phyloP scores from a whole-genome alignment of 2,329 filamentous ascomycete species.

The Penicillium digitatum region DNA sequence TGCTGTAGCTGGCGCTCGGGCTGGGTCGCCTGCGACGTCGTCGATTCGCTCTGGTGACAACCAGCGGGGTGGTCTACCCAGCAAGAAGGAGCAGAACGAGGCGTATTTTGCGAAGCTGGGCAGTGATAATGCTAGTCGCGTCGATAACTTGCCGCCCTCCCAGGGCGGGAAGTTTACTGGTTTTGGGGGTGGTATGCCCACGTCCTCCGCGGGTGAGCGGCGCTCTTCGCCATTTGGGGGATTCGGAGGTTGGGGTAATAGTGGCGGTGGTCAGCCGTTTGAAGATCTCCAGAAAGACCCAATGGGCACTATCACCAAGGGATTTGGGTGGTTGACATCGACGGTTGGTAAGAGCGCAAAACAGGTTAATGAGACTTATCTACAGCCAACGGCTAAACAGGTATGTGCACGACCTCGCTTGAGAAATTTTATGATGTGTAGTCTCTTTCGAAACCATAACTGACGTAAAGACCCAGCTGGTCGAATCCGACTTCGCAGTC shows the following conservation, averaged over 20 bases:
- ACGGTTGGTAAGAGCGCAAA: slow-evolving; percentile 88
- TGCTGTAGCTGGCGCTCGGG: slow-evolving; percentile 6
- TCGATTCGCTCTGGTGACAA: slow-evolving; percentile 23
- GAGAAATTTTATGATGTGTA: not conserved
- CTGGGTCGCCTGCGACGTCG: slow-evolving; percentile 24
- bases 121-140: slow-evolving; percentile 71
- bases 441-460: not conserved
- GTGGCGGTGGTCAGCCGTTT: slow-evolving; percentile 56
- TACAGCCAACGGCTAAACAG: slow-evolving; percentile 88
- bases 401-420: slow-evolving; percentile 45
- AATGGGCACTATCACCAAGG: slow-evolving; percentile 79
- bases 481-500: slow-evolving; percentile 73
- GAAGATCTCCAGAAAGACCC: slow-evolving; percentile 91
- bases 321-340: slow-evolving; percentile 88
- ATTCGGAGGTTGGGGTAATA: slow-evolving; percentile 19
- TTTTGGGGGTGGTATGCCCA: slow-evolving; percentile 73
- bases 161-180: slow-evolving; percentile 91
- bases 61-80: slow-evolving; percentile 36
- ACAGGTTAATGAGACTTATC: slow-evolving; percentile 83
- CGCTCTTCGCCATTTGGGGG: slow-evolving; percentile 23
- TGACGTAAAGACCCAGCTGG: slow-evolving; percentile 53
- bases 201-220: slow-evolving; percentile 40
- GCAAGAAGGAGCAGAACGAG: slow-evolving; percentile 67
- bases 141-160: slow-evolving; percentile 71
- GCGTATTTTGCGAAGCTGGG: slow-evolving; percentile 86